Evolutionary conservation across 1,284 basidiomycete species (phyloP), one percentile per base, ranked within the genome.

Genomic region (Farysia itapuensis): DNA sequence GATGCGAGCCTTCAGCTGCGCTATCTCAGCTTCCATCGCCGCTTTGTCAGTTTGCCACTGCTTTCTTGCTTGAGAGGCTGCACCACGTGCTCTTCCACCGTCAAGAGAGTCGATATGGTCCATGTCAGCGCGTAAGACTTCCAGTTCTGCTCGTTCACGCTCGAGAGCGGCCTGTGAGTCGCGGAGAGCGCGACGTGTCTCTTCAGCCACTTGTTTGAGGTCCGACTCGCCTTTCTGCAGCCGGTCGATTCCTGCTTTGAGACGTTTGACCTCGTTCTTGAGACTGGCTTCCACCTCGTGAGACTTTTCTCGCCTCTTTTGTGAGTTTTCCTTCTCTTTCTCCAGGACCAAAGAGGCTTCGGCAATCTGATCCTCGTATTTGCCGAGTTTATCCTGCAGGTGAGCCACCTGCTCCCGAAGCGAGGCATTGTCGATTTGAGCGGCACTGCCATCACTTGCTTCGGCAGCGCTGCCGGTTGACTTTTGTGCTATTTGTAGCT

Each of bases 391-490:
- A 73, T 82, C 84, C 72, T 90, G 87, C 23, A 94, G 81, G 75
- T 97, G 90, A 41, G 84, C 82, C 20, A 90, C 82, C 74, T 97
- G 91, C 30, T 93, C 91, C 15, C 84, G 85, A 22, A 95, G 82
- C 19, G 85, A 86, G 77, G 96, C 91, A 70, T 94, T 94, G 78
- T 97, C 92, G 68, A 97, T 96, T 70, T 91, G 85, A 1, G 86
- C 84, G 0, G 64, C 51, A 1, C 39, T 39, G 35, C 54, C 52
- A 18, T 40, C 38, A 13, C 43, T 33, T 20, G 34, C 9, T 9
- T 11, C 6, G 20, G 19, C 34, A 21, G 18, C 6, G 9, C 13
- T 9, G 6, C 11, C 13, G 38, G 30, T 33, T 36, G 64, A 46
- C 33, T 45, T 25, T 3, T 48, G 38, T 12, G 49, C 32, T 13